Base-by-base conservation (phyloP, 2,329 filamentous ascomycete species). In the Tolypocladium paradoxum region DNA sequence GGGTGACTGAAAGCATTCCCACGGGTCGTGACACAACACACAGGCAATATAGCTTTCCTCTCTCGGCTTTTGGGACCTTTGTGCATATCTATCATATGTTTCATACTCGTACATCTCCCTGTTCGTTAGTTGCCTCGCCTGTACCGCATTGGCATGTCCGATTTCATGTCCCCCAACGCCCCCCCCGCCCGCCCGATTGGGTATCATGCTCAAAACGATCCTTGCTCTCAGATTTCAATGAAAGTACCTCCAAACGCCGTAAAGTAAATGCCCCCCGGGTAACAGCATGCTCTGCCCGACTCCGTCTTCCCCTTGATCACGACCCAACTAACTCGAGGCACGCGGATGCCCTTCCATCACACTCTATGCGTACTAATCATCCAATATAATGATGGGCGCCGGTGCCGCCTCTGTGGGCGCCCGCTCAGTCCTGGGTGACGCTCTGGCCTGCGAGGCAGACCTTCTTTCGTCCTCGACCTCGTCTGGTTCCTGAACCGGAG, bases 401-500 rank as follows among this genome's bases (percentile, higher is more conserved):
- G 31, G 12, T 33, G 49, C 16, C 2, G 27, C 6, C 8, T 31
- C 27, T 20, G 8, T 29, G 3, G 27, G 43, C 8, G 43, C 27
- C 8, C 9, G 27, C 43, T 47, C 43, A 27, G 24, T 24, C 11
- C 36, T n/a, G 20, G 37, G 9, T 20, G 36, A 20, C 29, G 18
- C 18, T 11, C 16, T 29, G 27, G n/a, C n/a, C 12, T 31, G 27
- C 11, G 36, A 9, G 6, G 6, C 14, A 31, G 36, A 20, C 36
- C 9, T 16, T 12, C 20, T 16, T 3, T 48, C 61, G 35, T 62
- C 61, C 7, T 64, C 60, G 3, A 57, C 55, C 29, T 64, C 65
- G n/a, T 64, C 64, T 2, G 60, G 53, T 53, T 69, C 69, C 22
- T 58, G 52, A 18, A 70, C 59, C 5, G 64, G 55, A 46, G 47